These are phyloP conservation scores for Botryosphaeria dothidea DNA, from an alignment of 2,329 filamentous ascomycete species.

Conservation along the genomic window DNA sequence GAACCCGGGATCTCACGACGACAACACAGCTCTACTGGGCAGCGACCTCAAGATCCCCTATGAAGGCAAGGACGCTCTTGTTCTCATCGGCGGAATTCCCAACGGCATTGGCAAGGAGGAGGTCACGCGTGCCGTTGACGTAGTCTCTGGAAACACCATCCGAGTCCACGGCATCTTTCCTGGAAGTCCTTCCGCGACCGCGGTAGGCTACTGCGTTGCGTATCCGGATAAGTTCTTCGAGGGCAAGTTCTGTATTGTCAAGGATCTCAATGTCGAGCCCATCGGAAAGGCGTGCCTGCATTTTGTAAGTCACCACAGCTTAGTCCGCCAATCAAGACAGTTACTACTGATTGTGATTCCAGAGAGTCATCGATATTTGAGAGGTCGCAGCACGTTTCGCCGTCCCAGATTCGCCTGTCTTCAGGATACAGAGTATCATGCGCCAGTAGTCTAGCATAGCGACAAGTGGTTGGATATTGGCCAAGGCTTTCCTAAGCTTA, in stretches of 20 bases:
- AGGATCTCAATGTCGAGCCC: not conserved
- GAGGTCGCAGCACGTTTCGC: not conserved
- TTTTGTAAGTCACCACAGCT: not conserved
- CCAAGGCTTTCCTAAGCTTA: too few species aligned
- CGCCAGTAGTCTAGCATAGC: not conserved
- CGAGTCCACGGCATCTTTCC: not conserved
- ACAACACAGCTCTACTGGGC: not conserved
- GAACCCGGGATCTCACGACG: not conserved
- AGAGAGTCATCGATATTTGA: not conserved
- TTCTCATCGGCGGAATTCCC: not conserved
- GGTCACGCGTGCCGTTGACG: not conserved
- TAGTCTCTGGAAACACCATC: not conserved
- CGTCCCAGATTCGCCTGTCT: not conserved
- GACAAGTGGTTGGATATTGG: too few species aligned
- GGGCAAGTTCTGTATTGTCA: not conserved
- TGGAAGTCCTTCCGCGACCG: not conserved
- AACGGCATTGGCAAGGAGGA: not conserved
- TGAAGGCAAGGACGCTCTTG: not conserved
- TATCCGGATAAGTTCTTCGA: not conserved
- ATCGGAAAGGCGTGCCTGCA: not conserved
- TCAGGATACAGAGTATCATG: not conserved
- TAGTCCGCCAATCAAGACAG: not conserved
- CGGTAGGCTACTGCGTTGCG: not conserved
- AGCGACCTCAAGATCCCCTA: not conserved
- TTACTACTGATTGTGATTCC: not conserved